A percentile compares a stretch with the other conserved stretches of the same genome.
Conservation (phyloP, 192 early-diverging fungal genomes). For the Coemansia furcata region DNA sequence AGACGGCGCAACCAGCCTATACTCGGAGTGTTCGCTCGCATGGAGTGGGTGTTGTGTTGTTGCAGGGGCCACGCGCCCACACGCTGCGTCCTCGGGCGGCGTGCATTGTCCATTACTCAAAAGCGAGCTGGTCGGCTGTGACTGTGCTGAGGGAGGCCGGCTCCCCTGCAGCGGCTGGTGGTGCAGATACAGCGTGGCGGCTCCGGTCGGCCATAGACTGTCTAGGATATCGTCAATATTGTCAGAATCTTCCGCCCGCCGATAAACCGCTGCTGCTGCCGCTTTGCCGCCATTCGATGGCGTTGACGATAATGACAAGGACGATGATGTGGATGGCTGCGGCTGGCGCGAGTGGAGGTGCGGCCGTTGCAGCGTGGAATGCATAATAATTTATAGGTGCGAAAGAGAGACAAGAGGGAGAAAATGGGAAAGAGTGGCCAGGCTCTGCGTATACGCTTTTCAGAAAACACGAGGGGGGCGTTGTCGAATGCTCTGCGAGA, state of each 20-base stretch:
- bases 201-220: conserved; percentile 45
- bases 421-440: neutral
- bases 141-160: conserved; percentile 11
- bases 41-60: neutral
- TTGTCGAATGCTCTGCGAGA: neutral
- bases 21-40: neutral
- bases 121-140: neutral
- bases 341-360: conserved; percentile 9
- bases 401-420: neutral
- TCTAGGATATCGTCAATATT: conserved; percentile 51
- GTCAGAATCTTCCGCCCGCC: conserved; percentile 30
- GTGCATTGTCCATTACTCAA: conserved; percentile 22
- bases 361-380: conserved; percentile 29
- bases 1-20: conserved; percentile 15
- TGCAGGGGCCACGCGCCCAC: neutral
- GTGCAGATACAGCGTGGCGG: conserved; percentile 4
- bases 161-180: conserved; percentile 8
- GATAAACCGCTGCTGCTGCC: conserved; percentile 2
- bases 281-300: conserved; percentile 1
- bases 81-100: conserved; percentile 26
- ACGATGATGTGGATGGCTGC: neutral
- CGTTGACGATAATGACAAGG: neutral
- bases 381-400: conserved; percentile 17
- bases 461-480: neutral
- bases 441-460: neutral